A percentile compares a stretch with the other conserved stretches of the same genome.
Evolutionary conservation across 345 rosid genomes (phyloP).

Genomic region (Laguncularia racemosa): DNA sequence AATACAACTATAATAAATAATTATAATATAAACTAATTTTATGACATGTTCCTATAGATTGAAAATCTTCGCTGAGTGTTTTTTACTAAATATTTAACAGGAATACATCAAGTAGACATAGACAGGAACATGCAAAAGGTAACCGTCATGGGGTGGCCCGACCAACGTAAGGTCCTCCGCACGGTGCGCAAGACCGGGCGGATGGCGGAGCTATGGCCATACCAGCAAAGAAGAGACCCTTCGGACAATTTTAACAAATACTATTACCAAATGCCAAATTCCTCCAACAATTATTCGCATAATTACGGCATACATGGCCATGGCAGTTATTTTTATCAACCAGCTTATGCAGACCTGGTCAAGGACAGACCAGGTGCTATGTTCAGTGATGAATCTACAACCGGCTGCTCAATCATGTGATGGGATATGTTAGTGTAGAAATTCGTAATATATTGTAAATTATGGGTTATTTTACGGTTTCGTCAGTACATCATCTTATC

Average conservation of each 20-base stretch:
- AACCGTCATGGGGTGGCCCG: slow-evolving; percentile 11
- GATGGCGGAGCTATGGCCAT: slow-evolving; percentile 11
- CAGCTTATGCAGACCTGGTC: slow-evolving; percentile 11
- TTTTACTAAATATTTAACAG: not conserved
- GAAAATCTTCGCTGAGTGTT: not conserved
- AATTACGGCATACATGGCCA: not conserved
- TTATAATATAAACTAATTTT: no score
- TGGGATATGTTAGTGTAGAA: not conserved
- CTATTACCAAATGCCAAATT: not conserved
- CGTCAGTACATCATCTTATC: no score
- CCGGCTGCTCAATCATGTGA: slow-evolving; percentile 14
- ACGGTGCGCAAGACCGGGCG: slow-evolving; percentile 12
- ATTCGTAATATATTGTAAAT: no score
- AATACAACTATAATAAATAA: no score
- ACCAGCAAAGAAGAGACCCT: not conserved
- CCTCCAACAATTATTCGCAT: no score
- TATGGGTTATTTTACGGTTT: no score
- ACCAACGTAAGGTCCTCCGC: slow-evolving; percentile 10
- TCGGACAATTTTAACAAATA: slow-evolving; percentile 8
- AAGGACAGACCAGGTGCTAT: slow-evolving; percentile 5
- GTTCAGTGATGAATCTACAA: slow-evolving; percentile 12
- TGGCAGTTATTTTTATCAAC: slow-evolving; percentile 7
- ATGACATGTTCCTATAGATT: not conserved
- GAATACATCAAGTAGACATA: slow-evolving; percentile 10
- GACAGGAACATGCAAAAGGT: slow-evolving; percentile 12